Conservation (phyloP, 768 basidiomycete species). For the Trametes villosa region DNA sequence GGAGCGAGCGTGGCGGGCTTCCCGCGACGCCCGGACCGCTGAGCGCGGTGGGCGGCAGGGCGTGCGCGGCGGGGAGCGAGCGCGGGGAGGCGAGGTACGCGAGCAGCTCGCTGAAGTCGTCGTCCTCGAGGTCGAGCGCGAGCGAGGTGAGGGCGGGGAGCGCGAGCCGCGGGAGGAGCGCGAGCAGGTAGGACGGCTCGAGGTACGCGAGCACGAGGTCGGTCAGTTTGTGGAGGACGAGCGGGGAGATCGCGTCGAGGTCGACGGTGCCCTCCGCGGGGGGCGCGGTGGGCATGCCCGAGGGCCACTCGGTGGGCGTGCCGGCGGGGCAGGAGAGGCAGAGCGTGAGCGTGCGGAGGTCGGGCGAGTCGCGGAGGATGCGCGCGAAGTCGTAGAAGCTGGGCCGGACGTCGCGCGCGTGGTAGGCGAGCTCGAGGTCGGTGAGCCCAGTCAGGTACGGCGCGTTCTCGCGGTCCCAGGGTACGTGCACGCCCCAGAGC, state of each 20-base stretch:
- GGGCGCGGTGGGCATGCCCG: neutral
- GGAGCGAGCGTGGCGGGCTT: slow-evolving; percentile 42
- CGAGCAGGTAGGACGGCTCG: slow-evolving; percentile 35
- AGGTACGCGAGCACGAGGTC: slow-evolving; percentile 40
- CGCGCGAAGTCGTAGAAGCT: slow-evolving; percentile 54
- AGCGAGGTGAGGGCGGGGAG: slow-evolving; percentile 43
- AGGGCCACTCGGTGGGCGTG: slow-evolving; percentile 42
- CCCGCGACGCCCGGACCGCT: slow-evolving; percentile 19
- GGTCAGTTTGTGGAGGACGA: slow-evolving; percentile 30
- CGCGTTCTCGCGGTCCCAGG: slow-evolving; percentile 54
- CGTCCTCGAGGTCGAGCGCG: slow-evolving; percentile 57
- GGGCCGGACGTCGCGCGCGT: slow-evolving; percentile 65
- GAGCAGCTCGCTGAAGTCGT: slow-evolving; percentile 57
- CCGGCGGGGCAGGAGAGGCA: slow-evolving; percentile 60
- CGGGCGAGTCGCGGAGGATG: slow-evolving; percentile 57
- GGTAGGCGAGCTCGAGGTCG: slow-evolving; percentile 65
- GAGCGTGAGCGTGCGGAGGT: slow-evolving; percentile 56
- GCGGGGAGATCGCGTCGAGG: slow-evolving; percentile 19
- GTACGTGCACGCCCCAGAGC: slow-evolving; percentile 73
- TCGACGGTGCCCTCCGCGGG: slow-evolving; percentile 3
- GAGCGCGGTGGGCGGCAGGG: neutral
- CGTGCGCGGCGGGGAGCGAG: slow-evolving; percentile 28
- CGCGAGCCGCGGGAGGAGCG: slow-evolving; percentile 39
- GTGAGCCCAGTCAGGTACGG: slow-evolving; percentile 48
- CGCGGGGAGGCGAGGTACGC: slow-evolving; percentile 46